phyloP scores from a whole-genome alignment of 257 asterid species.

The Mitragyna speciosa region DNA sequence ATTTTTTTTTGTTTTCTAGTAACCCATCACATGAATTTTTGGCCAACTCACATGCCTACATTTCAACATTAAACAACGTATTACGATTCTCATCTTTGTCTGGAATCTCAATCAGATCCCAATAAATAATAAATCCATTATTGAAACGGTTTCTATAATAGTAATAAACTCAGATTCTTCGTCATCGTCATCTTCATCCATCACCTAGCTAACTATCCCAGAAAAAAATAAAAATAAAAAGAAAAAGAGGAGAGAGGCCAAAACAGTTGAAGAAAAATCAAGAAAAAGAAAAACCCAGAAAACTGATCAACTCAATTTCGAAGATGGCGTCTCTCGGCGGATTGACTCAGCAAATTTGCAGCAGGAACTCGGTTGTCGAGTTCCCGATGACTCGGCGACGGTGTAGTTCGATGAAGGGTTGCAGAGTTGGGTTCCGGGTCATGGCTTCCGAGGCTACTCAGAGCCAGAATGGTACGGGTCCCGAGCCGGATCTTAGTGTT shows the following conservation, averaged over 20 bases:
- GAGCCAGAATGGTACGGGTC: not conserved
- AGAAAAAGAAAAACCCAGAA: not conserved
- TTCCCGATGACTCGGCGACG: conserved; percentile 32
- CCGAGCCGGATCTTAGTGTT: conserved; percentile 90
- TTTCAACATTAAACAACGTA: not conserved
- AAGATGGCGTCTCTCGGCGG: conserved; percentile 29
- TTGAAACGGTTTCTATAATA: not conserved
- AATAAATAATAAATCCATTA: not conserved
- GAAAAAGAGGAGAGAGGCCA: too few species aligned
- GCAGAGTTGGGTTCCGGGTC: conserved; percentile 52
- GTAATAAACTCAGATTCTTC: conserved; percentile 1
- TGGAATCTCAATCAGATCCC: not conserved
- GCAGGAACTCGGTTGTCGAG: conserved; percentile 29
- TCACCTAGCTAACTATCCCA: not conserved
- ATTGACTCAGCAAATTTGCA: conserved; percentile 24
- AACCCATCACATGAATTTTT: too few species aligned
- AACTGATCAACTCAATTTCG: conserved; percentile 6
- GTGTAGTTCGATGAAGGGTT: conserved; percentile 12
- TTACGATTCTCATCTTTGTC: not conserved
- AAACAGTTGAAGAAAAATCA: not conserved
- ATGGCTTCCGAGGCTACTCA: conserved; percentile 30
- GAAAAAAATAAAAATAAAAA: too few species aligned
- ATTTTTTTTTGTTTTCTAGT: too few species aligned
- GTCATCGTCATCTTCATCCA: conserved; percentile 5
- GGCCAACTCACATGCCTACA: too few species aligned